phyloP scores from a whole-genome alignment of 495 filamentous ascomycete genomes.

The Talaromyces wortmannii region DNA sequence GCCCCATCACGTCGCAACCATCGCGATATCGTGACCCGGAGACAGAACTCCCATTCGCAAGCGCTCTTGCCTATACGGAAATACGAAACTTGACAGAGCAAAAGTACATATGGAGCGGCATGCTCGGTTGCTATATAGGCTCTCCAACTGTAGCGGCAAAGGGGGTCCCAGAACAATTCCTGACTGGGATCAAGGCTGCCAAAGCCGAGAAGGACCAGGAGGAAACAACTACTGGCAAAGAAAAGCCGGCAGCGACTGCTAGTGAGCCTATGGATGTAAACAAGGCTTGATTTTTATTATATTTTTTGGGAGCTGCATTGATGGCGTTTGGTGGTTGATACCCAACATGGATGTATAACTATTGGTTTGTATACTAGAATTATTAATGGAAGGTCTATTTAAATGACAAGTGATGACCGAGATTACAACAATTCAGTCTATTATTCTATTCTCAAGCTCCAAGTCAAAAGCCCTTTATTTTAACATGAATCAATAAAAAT shows the following conservation, averaged over 20 bases:
- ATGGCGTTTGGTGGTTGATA: not conserved
- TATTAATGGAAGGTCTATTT: too few species aligned
- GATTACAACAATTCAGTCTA: too few species aligned
- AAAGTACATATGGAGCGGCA: constrained; percentile 66
- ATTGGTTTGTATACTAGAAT: not conserved
- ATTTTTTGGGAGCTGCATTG: not conserved
- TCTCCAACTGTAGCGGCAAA: constrained; percentile 49
- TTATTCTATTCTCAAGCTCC: too few species aligned
- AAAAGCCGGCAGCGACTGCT: constrained; percentile 1
- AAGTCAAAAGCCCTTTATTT: too few species aligned
- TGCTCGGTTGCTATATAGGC: constrained; percentile 73
- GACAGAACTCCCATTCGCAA: constrained; percentile 71
- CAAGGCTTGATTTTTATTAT: constrained; percentile 1
- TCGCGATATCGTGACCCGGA: constrained; percentile 71
- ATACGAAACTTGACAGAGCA: constrained; percentile 49
- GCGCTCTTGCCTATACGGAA: constrained; percentile 66
- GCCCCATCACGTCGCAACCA: constrained; percentile 73
- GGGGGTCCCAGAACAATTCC: constrained; percentile 64
- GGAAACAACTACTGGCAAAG: not conserved
- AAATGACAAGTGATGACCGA: too few species aligned
- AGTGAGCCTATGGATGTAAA: constrained; percentile 19
- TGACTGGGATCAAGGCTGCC: constrained; percentile 20
- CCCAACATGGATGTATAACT: not conserved
- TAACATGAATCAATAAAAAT: not conserved
- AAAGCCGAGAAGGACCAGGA: constrained; percentile 6